Evolutionary conservation across 176 grass and related monocot species (phyloP).

Genomic region (Rhynchospora breviuscula): DNA sequence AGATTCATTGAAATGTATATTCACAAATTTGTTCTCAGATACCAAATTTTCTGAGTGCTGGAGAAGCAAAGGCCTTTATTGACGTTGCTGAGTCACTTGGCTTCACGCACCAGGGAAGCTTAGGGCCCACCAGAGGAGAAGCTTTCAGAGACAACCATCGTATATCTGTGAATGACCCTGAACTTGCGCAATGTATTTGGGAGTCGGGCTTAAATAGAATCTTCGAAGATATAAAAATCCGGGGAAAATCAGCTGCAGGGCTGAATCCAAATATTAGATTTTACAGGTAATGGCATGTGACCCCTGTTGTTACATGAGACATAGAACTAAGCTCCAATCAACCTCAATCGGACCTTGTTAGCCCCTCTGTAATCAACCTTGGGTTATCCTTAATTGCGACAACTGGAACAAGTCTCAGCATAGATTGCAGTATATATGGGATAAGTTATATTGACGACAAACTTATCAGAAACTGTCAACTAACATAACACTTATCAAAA

Average conservation of each 20-base stretch:
- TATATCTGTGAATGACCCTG: conserved; percentile 65
- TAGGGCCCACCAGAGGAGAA: conserved; percentile 72
- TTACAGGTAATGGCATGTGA: conserved; percentile 49
- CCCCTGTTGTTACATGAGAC: neutral
- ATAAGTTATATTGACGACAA: neutral
- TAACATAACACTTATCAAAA: neutral
- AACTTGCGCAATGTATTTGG: conserved; percentile 76
- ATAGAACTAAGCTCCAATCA: neutral
- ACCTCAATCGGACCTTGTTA: neutral
- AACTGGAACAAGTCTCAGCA: neutral
- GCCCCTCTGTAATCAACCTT: neutral
- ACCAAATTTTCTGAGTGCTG: conserved; percentile 58
- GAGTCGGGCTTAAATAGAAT: conserved; percentile 70
- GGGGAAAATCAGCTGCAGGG: conserved; percentile 49
- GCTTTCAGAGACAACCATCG: conserved; percentile 90
- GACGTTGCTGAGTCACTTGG: conserved; percentile 56
- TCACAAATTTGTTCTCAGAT: conserved; percentile 37
- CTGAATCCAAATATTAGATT: conserved; percentile 93
- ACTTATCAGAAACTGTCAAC: neutral
- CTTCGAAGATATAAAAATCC: conserved; percentile 57
- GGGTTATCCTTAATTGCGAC: neutral
- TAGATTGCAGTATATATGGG: neutral
- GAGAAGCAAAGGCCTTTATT: conserved; percentile 66
- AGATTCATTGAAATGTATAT: neutral
- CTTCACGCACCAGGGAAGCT: conserved; percentile 81